These are phyloP conservation scores for Leccinum rimulosum DNA, from an alignment of 768 basidiomycete species.

Conservation along the genomic window DNA sequence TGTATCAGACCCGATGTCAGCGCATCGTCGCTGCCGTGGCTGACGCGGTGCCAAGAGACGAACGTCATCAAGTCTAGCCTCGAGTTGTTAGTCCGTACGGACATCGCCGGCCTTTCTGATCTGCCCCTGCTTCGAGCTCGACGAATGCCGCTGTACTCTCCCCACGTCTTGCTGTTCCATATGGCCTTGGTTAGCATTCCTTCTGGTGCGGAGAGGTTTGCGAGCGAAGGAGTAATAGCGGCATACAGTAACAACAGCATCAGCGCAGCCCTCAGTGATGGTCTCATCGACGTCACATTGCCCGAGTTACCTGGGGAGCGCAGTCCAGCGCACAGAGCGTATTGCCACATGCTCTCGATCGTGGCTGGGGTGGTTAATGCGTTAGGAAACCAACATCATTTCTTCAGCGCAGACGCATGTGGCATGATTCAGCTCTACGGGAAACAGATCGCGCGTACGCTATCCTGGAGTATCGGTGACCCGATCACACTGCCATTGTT, in stretches of 20 bases:
- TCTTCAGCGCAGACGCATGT: conserved; percentile 81
- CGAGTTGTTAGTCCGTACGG: conserved; percentile 65
- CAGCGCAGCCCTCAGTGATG: conserved; percentile 71
- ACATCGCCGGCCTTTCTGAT: conserved; percentile 70
- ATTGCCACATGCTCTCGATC: conserved; percentile 82
- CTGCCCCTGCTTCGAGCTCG: conserved; percentile 57
- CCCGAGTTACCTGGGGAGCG: conserved; percentile 73
- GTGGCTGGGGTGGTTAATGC: conserved; percentile 68
- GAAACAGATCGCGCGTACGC: conserved; percentile 70
- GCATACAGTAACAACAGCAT: conserved; percentile 85
- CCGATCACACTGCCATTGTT: conserved; percentile 72
- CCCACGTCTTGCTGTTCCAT: conserved; percentile 82
- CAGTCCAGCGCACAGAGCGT: conserved; percentile 75
- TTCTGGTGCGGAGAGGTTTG: conserved; percentile 79
- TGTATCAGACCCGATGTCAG: conserved; percentile 68
- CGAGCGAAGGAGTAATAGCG: conserved; percentile 75
- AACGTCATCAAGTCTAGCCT: conserved; percentile 76
- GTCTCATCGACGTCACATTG: conserved; percentile 62
- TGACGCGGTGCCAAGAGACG: conserved; percentile 75
- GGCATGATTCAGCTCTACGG: conserved; percentile 85
- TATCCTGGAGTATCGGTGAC: conserved; percentile 82
- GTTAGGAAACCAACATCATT: conserved; percentile 64
- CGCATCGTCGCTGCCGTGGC: conserved; percentile 71
- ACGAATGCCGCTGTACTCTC: conserved; percentile 68
- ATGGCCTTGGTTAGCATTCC: conserved; percentile 77